Evolutionary conservation across 345 rosid species (phyloP).

Genomic region (Salix viminalis): DNA sequence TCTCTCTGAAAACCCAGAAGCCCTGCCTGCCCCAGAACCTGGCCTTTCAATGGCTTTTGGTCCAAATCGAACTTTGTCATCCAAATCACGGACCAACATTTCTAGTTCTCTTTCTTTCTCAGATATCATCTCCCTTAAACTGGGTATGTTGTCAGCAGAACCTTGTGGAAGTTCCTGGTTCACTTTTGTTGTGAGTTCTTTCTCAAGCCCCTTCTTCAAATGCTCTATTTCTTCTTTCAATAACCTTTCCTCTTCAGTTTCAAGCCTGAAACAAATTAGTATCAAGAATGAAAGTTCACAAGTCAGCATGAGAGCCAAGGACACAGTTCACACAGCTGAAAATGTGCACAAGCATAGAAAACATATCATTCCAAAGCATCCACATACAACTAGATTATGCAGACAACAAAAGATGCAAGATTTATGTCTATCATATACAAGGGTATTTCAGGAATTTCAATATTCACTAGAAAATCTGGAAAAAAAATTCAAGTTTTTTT

Average conservation of each 20-base stretch:
- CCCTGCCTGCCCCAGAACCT: conserved; percentile 76
- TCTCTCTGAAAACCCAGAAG: conserved; percentile 55
- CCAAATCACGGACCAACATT: conserved; percentile 53
- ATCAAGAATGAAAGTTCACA: neutral
- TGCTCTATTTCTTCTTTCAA: conserved; percentile 64
- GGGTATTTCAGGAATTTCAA: too few species aligned
- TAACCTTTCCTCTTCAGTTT: conserved; percentile 70
- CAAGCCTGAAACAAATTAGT: conserved; percentile 56
- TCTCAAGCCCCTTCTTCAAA: conserved; percentile 45
- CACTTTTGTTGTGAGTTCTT: conserved; percentile 29
- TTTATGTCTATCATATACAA: too few species aligned
- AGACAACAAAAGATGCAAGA: neutral
- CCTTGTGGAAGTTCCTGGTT: conserved; percentile 38
- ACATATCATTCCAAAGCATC: neutral
- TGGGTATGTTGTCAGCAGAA: conserved; percentile 30
- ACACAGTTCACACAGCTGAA: neutral
- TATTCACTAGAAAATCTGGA: too few species aligned
- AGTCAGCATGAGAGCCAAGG: neutral
- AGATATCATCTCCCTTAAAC: conserved; percentile 35
- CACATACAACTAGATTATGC: neutral
- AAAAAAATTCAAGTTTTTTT: too few species aligned
- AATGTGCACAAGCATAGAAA: neutral
- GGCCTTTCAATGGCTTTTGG: conserved; percentile 69
- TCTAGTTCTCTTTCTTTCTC: conserved; percentile 72
- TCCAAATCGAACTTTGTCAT: conserved; percentile 76